These are phyloP conservation scores for Fusarium marasasianum DNA, from an alignment of 2,329 filamentous ascomycete species.

Conservation along the genomic window DNA sequence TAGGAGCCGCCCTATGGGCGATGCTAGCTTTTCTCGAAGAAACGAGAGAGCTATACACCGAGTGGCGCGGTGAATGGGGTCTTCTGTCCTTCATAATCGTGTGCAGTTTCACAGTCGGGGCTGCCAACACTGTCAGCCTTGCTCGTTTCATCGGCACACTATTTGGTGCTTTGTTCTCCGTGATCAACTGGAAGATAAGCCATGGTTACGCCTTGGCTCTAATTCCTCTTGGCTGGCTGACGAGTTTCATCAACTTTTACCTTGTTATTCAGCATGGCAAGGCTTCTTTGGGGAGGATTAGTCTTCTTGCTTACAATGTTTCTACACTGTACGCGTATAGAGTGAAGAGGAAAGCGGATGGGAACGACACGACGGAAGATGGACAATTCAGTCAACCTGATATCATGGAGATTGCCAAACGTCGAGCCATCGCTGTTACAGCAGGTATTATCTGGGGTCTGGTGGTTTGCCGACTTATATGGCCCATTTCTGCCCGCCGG, in stretches of 20 bases:
- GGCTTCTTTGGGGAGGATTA: conserved; percentile 90
- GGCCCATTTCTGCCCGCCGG: conserved; percentile 88
- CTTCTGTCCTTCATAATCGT: conserved; percentile 97
- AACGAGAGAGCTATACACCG: conserved; percentile 81
- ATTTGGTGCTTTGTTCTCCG: conserved; percentile 79
- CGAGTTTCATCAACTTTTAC: conserved; percentile 86
- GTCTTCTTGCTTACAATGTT: conserved; percentile 95
- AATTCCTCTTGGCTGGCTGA: conserved; percentile 81
- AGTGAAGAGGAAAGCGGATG: conserved; percentile 78
- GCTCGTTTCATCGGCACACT: conserved; percentile 88
- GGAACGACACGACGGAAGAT: conserved; percentile 74
- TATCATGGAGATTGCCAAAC: conserved; percentile 86
- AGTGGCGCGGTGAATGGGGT: conserved; percentile 97
- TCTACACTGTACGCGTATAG: conserved; percentile 94
- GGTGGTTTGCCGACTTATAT: conserved; percentile 86
- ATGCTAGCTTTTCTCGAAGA: conserved; percentile 84
- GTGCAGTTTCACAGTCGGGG: conserved; percentile 98
- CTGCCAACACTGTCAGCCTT: conserved; percentile 90
- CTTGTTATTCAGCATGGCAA: conserved; percentile 87
- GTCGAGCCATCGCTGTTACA: conserved; percentile 88
- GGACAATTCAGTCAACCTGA: conserved; percentile 84
- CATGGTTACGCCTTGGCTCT: conserved; percentile 78
- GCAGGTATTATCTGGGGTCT: conserved; percentile 92
- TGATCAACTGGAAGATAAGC: conserved; percentile 81
- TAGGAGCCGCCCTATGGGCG: conserved; percentile 88